Conservation (phyloP, 305 asterid species). For the Solanum hybrid region DNA sequence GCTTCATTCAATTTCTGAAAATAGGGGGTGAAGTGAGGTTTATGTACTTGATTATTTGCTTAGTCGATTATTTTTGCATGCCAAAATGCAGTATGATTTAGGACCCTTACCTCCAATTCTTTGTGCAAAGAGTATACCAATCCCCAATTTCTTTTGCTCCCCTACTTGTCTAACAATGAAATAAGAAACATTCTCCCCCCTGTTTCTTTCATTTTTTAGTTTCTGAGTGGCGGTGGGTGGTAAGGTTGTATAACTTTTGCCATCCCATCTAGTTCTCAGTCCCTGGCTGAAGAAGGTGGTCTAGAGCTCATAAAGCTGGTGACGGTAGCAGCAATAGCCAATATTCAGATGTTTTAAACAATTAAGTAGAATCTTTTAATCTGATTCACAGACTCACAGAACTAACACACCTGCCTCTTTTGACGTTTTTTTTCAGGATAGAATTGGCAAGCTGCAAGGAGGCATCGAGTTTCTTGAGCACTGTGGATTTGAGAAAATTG, state of each 20-base stretch:
- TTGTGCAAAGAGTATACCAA: not conserved
- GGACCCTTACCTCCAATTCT: not conserved
- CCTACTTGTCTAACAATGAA: not conserved
- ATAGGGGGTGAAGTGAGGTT: not conserved
- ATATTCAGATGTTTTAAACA: not conserved
- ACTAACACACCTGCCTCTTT: not conserved
- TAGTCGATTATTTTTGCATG: not conserved
- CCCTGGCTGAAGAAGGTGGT: not conserved
- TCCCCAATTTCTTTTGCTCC: not conserved
- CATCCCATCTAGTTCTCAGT: not conserved
- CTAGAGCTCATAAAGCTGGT: not conserved
- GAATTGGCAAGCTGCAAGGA: conserved; percentile 83
- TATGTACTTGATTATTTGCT: not conserved
- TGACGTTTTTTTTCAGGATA: conserved; percentile 41
- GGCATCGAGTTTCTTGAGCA: conserved; percentile 84
- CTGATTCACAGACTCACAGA: not conserved
- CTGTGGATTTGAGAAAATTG: conserved; percentile 86
- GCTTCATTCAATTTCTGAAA: not conserved
- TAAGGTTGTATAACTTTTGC: not conserved
- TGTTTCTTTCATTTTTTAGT: not conserved
- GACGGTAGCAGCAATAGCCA: not conserved
- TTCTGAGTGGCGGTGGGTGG: not conserved
- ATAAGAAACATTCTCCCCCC: not conserved
- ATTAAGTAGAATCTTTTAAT: not conserved
- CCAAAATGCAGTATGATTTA: not conserved